Evolutionary conservation across 768 basidiomycete species (phyloP).

Genomic region (Daedaleopsis sinensis): DNA sequence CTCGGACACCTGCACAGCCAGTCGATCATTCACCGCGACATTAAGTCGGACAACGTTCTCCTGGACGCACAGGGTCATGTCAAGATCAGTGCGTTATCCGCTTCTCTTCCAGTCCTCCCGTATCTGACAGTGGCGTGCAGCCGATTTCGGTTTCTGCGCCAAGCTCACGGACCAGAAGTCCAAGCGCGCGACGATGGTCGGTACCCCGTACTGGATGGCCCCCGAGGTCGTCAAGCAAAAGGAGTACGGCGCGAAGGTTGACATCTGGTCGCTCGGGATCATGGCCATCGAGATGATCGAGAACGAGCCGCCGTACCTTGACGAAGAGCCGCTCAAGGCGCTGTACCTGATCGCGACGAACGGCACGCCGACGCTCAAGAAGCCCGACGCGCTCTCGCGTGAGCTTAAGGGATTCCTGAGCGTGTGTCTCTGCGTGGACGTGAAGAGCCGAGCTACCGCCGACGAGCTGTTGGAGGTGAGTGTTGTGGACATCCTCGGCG

Average conservation of each 20-base stretch:
- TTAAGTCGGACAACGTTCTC: slow-evolving; percentile 96
- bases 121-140: slow-evolving; percentile 41
- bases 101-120: slow-evolving; percentile 1
- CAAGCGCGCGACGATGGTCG: slow-evolving; percentile 98
- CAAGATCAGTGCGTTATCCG: slow-evolving; percentile 84
- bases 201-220: slow-evolving; percentile 99
- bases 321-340: slow-evolving; percentile 94
- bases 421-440: slow-evolving; percentile 98
- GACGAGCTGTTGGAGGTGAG: slow-evolving; percentile 82
- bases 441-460: slow-evolving; percentile 88
- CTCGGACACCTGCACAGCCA: slow-evolving; percentile 91
- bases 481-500: no score
- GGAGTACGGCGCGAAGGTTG: slow-evolving; percentile 95
- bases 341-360: slow-evolving; percentile 97
- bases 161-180: slow-evolving; percentile 96
- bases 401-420: slow-evolving; percentile 97
- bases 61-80: slow-evolving; percentile 91
- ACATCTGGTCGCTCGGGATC: slow-evolving; percentile 96
- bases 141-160: slow-evolving; percentile 96
- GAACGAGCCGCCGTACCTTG: slow-evolving; percentile 94
- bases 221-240: slow-evolving; percentile 98
- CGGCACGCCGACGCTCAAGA: slow-evolving; percentile 97
- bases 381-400: slow-evolving; percentile 86
- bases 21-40: slow-evolving; percentile 95
- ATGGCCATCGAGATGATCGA: slow-evolving; percentile 99